Evolutionary conservation across 2,329 filamentous ascomycete genomes (phyloP), one percentile per base, ranked within the genome.

Genomic region (Setomelanomma holmii): DNA sequence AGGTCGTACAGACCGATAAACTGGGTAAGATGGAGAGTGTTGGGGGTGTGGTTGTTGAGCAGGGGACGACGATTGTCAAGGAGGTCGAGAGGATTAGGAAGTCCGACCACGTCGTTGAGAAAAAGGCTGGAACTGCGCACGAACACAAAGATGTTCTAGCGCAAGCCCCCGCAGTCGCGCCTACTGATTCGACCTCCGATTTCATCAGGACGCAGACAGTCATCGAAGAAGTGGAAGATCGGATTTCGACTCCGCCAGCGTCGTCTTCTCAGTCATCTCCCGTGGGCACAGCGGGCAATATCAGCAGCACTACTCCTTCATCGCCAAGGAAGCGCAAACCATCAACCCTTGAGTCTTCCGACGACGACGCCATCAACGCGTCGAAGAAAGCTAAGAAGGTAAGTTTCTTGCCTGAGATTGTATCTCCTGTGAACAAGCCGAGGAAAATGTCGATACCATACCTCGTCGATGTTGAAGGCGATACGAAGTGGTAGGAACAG

Each of bases 1-100:
- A 47, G 23, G 44, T 40, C 5, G 44, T 47, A 16, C 44, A 47
- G 36, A 47, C 33, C 3, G 44, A 47, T 38, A 16, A 20, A 4
- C 6, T 19, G 20, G 34, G 16, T 10, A 14, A 39, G 21, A 12
- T 20, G 4, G 22, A 17, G 11, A n/a, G 14, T 30, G 27, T 10
- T n/a, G n/a, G n/a, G 20, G 34, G 16, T 39, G 22, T 46, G 22
- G 44, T 39, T 24, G 22, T 46, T n/a, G 44, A 45, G 30, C 27
- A 21, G 19, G 42, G 42, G 12, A 45, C 42, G 1, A 45, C 30
- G 17, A 45, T 45, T 23, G 42, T 45, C 3, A 45, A 36, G 19
- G 42, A 35, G 14, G 3, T 35, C 8, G 42, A 22, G 16, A 7
- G 14, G 3, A 5, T 30, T 8, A 30, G 14, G 27, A 6, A 6